Base-by-base conservation (phyloP, 371 early-diverging fungal species). In the Sporodiniella umbellata region DNA sequence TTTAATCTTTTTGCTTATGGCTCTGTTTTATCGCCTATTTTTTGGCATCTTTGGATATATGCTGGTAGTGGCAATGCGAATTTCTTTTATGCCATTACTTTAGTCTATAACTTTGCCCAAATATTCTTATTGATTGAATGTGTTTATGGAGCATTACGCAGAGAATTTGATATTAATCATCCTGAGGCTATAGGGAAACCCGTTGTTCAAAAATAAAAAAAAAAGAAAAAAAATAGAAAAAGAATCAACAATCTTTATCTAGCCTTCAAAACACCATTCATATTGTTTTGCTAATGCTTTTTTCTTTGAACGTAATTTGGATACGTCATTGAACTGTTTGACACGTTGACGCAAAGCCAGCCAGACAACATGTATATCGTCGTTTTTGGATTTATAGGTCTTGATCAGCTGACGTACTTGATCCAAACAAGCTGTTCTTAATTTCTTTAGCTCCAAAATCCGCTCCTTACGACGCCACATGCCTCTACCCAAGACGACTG, bases 31-130 rank as follows among this genome's bases (percentile, higher is more conserved):
- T 86, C 89, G 0, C 96, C 96, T 3, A 82, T 93, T 19, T 94
- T 96, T 56, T 92, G 92, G 88, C 83, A 93, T 54, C 70, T 95
- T 35, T 98, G 97, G 97, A 83, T 96, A 26, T 92, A 92, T 68
- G 84, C 87, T 14, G 96, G 95, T 7, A 88, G 89, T 49, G 98
- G 96, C 19, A 98, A 98, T 72, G 94, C 96, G 48, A 98, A 98
- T 68, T 98, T 96, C 63, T 96, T 90, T 63, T 98, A 95, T 58
- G 95, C 97, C 8, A 93, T 94, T 17, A 96, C 94, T 2, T 80
- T 98, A 31, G 92, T 96, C 0, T 92, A 88, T 50, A 87, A 84
- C 10, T 71, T 95, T 22, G 90, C 91, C 1, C 92, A 90, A 60
- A 84, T 94, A 24, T 61, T 91, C 21, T 64, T 93, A 45, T 60